Percentiles rank a stretch among this genome's conserved stretches.
phyloP scores from a whole-genome alignment of 495 filamentous ascomycete species.

The Neurospora tetraspora region DNA sequence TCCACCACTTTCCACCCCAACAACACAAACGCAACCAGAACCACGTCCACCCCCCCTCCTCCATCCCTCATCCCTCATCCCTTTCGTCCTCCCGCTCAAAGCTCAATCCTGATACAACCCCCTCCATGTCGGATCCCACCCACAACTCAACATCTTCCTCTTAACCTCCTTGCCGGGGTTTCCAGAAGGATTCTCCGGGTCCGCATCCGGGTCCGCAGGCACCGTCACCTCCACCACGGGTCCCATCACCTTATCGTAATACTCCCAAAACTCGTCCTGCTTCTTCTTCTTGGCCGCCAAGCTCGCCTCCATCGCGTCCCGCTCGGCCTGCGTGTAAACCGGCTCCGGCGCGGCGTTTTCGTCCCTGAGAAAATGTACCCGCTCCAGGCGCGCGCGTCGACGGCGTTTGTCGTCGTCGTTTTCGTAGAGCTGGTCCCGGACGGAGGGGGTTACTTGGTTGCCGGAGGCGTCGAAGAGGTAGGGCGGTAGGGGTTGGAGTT shows the following conservation, averaged over 20 bases:
- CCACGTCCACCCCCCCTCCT: neutral
- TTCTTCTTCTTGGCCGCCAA: constrained; percentile 6
- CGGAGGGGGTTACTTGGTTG: constrained; percentile 35
- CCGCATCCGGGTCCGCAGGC: neutral
- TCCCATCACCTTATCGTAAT: constrained; percentile 4
- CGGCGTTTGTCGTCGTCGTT: constrained; percentile 25
- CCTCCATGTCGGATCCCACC: neutral
- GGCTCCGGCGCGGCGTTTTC: constrained; percentile 34
- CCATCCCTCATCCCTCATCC: neutral
- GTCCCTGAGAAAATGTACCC: constrained; percentile 18
- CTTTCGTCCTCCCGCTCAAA: neutral
- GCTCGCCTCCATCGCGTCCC: constrained; percentile 3
- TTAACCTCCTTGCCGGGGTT: neutral
- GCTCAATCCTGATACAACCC: neutral
- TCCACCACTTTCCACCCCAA: neutral
- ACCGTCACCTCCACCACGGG: neutral
- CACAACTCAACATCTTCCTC: neutral
- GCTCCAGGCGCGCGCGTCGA: constrained; percentile 21
- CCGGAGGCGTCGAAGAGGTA: constrained; percentile 32
- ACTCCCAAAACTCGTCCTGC: constrained; percentile 15
- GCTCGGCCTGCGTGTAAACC: constrained; percentile 17
- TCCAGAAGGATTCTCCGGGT: neutral
- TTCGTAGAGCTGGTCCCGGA: constrained; percentile 27
- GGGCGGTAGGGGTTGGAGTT: constrained; percentile 19
- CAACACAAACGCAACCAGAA: neutral